Evolutionary conservation across 768 basidiomycete genomes (phyloP).

Genomic region (Crepidotus variabilis): DNA sequence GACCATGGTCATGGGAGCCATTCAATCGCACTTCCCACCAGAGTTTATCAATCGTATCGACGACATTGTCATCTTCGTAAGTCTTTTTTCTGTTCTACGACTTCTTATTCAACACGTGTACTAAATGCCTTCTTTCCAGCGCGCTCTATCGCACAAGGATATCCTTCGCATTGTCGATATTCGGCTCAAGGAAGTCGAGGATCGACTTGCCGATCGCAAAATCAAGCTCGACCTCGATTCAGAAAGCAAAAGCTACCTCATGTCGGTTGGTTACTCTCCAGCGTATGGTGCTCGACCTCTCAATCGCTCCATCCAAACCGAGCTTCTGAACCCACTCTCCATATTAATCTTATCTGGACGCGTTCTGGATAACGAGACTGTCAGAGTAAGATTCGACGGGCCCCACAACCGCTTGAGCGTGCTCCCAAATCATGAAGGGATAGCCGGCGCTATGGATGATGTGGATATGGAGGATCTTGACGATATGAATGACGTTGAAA

Average conservation of each 20-base stretch:
- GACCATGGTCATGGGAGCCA: constrained; percentile 71
- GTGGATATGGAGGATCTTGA: constrained; percentile 47
- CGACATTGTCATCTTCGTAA: constrained; percentile 75
- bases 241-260: constrained; percentile 73
- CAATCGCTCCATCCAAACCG: constrained; percentile 86
- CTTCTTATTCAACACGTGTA: constrained; percentile 23
- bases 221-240: constrained; percentile 75
- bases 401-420: constrained; percentile 76
- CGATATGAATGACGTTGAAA: constrained; percentile 51
- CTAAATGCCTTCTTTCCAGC: constrained; percentile 37
- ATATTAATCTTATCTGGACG: constrained; percentile 80
- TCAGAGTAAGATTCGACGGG: constrained; percentile 74
- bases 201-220: constrained; percentile 75
- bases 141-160: constrained; percentile 70
- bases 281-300: constrained; percentile 91
- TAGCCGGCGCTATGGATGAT: constrained; percentile 62
- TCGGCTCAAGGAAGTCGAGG: constrained; percentile 81
- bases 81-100: constrained; percentile 23
- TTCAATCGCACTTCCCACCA: constrained; percentile 84
- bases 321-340: constrained; percentile 89
- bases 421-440: constrained; percentile 78
- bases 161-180: constrained; percentile 87
- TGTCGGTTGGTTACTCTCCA: constrained; percentile 74
- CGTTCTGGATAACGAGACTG: constrained; percentile 77
- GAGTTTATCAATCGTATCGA: constrained; percentile 93